These are phyloP conservation scores for Picochlorum sp. DNA, from an alignment of 139 green algal genomes.

Conservation along the genomic window DNA sequence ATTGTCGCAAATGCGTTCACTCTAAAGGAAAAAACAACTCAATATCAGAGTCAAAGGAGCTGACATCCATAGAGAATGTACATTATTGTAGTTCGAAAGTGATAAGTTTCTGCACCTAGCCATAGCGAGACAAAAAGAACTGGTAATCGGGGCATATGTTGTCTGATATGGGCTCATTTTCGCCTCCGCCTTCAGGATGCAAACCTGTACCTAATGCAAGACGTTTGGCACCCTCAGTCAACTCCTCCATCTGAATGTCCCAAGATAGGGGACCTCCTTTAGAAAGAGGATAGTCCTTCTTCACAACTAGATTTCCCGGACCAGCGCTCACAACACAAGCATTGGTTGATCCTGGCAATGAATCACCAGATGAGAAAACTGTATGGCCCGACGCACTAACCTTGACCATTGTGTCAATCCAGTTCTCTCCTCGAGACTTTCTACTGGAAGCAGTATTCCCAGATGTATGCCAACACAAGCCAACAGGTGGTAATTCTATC, in stretches of 20 bases:
- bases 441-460: neutral
- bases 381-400: neutral
- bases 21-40: no score
- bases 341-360: slow-evolving; percentile 1
- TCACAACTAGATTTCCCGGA: slow-evolving; percentile 8
- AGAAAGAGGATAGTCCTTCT: slow-evolving; percentile 13
- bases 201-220: slow-evolving; percentile 8
- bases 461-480: slow-evolving; percentile 19
- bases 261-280: slow-evolving; percentile 23
- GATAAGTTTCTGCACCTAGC: neutral
- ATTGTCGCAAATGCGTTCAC: no score
- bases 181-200: neutral
- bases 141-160: slow-evolving; percentile 20
- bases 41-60: no score
- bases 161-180: neutral
- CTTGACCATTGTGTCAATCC: slow-evolving; percentile 19
- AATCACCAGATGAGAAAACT: neutral
- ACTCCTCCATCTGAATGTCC: slow-evolving; percentile 28
- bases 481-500: slow-evolving; percentile 11
- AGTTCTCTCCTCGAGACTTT: slow-evolving; percentile 11
- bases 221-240: slow-evolving; percentile 13
- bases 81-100: neutral
- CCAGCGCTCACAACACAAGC: slow-evolving; percentile 1
- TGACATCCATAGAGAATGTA: no score
- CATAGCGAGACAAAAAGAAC: slow-evolving; percentile 11